Evolutionary conservation across 2,329 filamentous ascomycete species (phyloP).

Genomic region (Penicillium sp.): DNA sequence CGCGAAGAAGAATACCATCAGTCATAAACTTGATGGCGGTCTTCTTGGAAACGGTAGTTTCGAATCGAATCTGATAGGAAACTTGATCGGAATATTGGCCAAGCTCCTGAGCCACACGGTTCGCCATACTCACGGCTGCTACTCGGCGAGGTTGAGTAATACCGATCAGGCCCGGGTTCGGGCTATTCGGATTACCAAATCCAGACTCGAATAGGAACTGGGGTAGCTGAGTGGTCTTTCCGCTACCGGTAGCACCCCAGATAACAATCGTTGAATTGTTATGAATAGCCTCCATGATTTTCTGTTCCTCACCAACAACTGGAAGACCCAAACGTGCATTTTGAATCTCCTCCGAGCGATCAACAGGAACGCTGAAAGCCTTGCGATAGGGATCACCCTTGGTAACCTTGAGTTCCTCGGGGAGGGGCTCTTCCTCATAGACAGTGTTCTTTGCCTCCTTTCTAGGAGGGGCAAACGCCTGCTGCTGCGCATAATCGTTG

Average conservation of each 20-base stretch:
- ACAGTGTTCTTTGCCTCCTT: constrained; percentile 42
- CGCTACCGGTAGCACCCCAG: constrained; percentile 93
- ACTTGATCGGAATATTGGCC: constrained; percentile 77
- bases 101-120: constrained; percentile 84
- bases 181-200: constrained; percentile 77
- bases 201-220: constrained; percentile 96
- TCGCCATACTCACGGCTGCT: constrained; percentile 94
- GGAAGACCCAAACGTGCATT: constrained; percentile 78
- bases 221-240: constrained; percentile 96
- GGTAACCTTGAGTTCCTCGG: constrained; percentile 43
- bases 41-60: constrained; percentile 76
- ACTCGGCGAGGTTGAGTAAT: constrained; percentile 94
- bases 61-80: constrained; percentile 93
- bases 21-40: constrained; percentile 99
- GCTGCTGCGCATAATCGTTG: constrained; percentile 32
- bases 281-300: constrained; percentile 96
- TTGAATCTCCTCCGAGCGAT: constrained; percentile 74
- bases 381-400: constrained; percentile 62
- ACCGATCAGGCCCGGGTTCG: constrained; percentile 89
- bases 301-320: constrained; percentile 93
- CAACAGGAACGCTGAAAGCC: constrained; percentile 74
- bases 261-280: constrained; percentile 88
- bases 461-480: constrained; percentile 34
- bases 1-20: constrained; percentile 89
- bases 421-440: constrained; percentile 45